These are phyloP conservation scores for Aspergillus terreus DNA, from an alignment of 2,329 filamentous ascomycete species.

Conservation along the genomic window DNA sequence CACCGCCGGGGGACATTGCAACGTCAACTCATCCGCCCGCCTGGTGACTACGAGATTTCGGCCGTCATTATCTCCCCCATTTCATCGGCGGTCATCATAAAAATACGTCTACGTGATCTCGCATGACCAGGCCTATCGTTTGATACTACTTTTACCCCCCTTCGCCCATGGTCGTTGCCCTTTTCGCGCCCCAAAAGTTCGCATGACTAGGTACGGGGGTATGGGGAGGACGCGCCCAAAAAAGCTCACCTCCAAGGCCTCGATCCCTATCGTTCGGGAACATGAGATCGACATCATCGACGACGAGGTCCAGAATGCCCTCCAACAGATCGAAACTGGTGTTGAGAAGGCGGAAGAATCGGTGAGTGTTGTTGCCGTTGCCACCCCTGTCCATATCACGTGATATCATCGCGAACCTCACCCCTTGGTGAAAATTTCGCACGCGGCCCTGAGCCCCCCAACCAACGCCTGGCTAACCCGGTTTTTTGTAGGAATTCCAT, in stretches of 20 bases:
- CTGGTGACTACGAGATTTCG: constrained; percentile 29
- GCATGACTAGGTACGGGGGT: constrained; percentile 44
- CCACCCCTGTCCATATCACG: constrained; percentile 37
- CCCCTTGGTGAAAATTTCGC: constrained; percentile 32
- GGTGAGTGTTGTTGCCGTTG: constrained; percentile 60
- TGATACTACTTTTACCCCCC: constrained; percentile 62
- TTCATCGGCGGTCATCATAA: constrained; percentile 52
- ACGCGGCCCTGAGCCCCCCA: constrained; percentile 8
- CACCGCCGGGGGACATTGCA: constrained; percentile 37
- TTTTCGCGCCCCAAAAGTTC: constrained; percentile 37
- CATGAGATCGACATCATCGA: constrained; percentile 88
- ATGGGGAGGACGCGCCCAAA: constrained; percentile 49
- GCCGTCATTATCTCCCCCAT: constrained; percentile 42
- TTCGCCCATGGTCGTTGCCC: constrained; percentile 41
- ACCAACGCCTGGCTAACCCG: constrained; percentile 16
- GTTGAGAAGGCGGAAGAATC: constrained; percentile 97
- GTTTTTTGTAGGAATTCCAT: constrained; percentile 75
- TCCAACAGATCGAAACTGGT: constrained; percentile 84
- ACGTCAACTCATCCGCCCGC: constrained; percentile 43
- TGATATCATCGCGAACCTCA: constrained; percentile 30
- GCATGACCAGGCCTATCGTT: constrained; percentile 58
- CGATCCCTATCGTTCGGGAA: constrained; percentile 81
- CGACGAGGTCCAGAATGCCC: constrained; percentile 76
- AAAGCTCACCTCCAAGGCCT: constrained; percentile 89
- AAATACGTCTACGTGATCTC: constrained; percentile 51